phyloP scores from a whole-genome alignment of 2,329 filamentous ascomycete species.

The Fusarium heterosporum region DNA sequence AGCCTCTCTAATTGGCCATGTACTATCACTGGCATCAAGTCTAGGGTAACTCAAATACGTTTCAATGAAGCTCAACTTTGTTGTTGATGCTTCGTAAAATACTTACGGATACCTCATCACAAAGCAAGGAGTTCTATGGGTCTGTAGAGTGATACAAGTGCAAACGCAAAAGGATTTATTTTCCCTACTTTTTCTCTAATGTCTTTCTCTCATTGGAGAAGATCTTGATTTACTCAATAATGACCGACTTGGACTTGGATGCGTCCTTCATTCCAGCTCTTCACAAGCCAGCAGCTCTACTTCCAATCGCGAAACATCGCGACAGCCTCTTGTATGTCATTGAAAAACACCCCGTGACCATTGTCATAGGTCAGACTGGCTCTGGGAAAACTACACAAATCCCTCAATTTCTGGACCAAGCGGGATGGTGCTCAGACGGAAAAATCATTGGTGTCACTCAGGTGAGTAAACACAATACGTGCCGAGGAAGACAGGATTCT shows the following conservation, averaged over 20 bases:
- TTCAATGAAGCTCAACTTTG: constrained; percentile 1
- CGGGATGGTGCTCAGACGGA: constrained; percentile 87
- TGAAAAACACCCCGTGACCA: constrained; percentile 85
- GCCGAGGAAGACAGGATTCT: constrained; percentile 14
- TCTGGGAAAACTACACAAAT: constrained; percentile 97
- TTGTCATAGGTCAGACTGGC: constrained; percentile 93
- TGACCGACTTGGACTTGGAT: constrained; percentile 69
- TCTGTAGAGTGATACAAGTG: neutral
- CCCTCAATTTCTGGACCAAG: constrained; percentile 88
- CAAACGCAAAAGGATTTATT: neutral
- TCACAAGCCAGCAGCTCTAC: constrained; percentile 83
- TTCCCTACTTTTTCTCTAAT: neutral
- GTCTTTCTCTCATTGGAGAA: no score
- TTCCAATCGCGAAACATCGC: constrained; percentile 88
- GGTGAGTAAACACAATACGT: constrained; percentile 61
- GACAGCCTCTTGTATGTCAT: constrained; percentile 85
- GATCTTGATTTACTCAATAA: constrained; percentile 42
- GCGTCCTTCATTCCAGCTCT: constrained; percentile 80
- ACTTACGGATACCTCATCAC: neutral
- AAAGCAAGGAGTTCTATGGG: neutral
- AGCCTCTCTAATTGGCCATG: constrained; percentile 25
- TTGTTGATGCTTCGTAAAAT: neutral
- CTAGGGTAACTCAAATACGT: constrained; percentile 30
- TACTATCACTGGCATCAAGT: neutral
- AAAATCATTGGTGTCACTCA: constrained; percentile 91